phyloP scores from a whole-genome alignment of 2,329 filamentous ascomycete genomes.

The Lecanicillium sp. region DNA sequence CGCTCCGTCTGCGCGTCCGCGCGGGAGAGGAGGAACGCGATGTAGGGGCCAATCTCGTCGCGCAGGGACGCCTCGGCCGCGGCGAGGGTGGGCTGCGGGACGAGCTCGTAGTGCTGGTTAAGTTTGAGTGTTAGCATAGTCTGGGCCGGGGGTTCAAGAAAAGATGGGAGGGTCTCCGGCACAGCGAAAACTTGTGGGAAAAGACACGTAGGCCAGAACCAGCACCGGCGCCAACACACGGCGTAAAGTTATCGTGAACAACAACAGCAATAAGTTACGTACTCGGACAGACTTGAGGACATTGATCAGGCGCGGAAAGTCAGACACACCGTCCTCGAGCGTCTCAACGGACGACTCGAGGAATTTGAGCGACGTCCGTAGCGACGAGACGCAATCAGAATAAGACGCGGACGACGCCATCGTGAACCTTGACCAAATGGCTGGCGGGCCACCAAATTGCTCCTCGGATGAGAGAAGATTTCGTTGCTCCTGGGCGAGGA shows the following conservation, averaged over 20 bases:
- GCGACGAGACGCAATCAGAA: constrained; percentile 52
- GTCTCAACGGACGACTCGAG: constrained; percentile 56
- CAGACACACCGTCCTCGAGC: constrained; percentile 49
- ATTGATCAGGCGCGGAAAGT: constrained; percentile 50
- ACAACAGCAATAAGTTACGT: constrained; percentile 21
- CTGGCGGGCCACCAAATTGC: constrained; percentile 7
- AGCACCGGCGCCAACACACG: background rate
- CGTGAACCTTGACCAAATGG: constrained; percentile 13
- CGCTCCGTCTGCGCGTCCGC: constrained; percentile 81
- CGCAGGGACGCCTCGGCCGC: constrained; percentile 78
- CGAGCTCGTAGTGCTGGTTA: constrained; percentile 79
- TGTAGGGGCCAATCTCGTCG: constrained; percentile 84
- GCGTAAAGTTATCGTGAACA: constrained; percentile 10
- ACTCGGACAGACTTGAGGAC: constrained; percentile 55
- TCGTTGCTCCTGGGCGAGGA: background rate
- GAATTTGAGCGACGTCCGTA: constrained; percentile 54
- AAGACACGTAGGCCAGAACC: background rate
- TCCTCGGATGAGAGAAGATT: constrained; percentile 10
- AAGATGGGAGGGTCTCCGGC: background rate
- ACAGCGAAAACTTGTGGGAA: background rate
- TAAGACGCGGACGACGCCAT: constrained; percentile 34
- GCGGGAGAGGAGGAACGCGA: constrained; percentile 69
- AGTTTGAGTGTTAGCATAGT: background rate
- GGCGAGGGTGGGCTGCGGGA: constrained; percentile 76
- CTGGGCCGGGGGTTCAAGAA: too few species aligned